A percentile compares a stretch with the other conserved stretches of the same genome.
These are phyloP conservation scores for Irpex sp. DNA, from an alignment of 1,284 basidiomycete species.

Conservation along the genomic window DNA sequence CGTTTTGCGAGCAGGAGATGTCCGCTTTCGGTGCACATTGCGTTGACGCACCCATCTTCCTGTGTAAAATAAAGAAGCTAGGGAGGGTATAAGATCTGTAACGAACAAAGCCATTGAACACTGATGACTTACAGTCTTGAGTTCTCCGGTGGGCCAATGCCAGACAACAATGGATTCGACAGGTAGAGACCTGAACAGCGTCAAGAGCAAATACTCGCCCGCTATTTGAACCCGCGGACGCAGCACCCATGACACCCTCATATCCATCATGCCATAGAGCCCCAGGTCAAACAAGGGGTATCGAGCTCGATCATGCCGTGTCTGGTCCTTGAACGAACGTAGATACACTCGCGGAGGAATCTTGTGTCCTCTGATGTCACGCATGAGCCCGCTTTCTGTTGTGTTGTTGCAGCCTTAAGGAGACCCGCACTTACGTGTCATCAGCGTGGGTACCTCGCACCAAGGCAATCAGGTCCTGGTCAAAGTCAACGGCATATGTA, in stretches of 20 bases:
- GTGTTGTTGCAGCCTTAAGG: not conserved
- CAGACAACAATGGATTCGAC: slow-evolving; percentile 13
- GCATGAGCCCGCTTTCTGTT: not conserved
- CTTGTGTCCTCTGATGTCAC: not conserved
- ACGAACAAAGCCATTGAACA: not conserved
- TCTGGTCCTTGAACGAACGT: slow-evolving; percentile 6
- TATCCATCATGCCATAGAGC: slow-evolving; percentile 7
- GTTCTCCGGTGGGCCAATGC: slow-evolving; percentile 12
- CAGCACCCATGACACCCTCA: not conserved
- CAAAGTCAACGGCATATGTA: slow-evolving; percentile 9
- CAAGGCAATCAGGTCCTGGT: slow-evolving; percentile 11
- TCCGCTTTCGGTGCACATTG: slow-evolving; percentile 8
- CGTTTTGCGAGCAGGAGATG: slow-evolving; percentile 10
- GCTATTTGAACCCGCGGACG: slow-evolving; percentile 11
- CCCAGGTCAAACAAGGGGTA: slow-evolving; percentile 10
- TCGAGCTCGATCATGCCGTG: slow-evolving; percentile 7
- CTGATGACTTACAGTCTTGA: slow-evolving; percentile 7
- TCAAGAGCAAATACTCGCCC: slow-evolving; percentile 4
- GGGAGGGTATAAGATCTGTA: not conserved
- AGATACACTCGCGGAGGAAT: slow-evolving; percentile 10
- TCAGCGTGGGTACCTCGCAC: not conserved
- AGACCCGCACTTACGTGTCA: slow-evolving; percentile 3
- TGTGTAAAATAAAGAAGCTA: slow-evolving; percentile 6
- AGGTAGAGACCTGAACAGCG: slow-evolving; percentile 9
- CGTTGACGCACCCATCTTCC: slow-evolving; percentile 7